Evolutionary conservation across 2,329 filamentous ascomycete genomes (phyloP).

Genomic region (Alternaria dauci): DNA sequence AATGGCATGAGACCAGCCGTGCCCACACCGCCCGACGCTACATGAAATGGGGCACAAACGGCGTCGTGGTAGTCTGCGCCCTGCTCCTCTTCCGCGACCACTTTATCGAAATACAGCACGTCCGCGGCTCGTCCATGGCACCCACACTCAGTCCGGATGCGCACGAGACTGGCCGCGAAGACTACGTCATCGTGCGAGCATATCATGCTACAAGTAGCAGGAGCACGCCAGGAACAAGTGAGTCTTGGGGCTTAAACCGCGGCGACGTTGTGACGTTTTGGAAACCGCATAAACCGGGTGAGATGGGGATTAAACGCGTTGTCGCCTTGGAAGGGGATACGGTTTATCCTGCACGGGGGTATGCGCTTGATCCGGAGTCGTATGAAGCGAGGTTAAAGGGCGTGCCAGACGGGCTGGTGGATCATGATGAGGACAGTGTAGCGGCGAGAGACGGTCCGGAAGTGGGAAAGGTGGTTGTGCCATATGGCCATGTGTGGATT

Average conservation of each 20-base stretch:
- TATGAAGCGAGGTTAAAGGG: constrained; percentile 22
- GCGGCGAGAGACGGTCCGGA: constrained; percentile 13
- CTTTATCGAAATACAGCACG: constrained; percentile 47
- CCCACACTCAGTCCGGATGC: constrained; percentile 56
- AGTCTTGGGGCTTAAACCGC: constrained; percentile 40
- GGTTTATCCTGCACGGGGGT: constrained; percentile 58
- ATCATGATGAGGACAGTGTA: constrained; percentile 26
- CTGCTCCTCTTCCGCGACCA: constrained; percentile 53
- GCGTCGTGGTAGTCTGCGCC: constrained; percentile 23
- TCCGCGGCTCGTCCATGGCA: constrained; percentile 56
- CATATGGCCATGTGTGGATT: constrained; percentile 89
- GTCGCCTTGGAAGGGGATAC: constrained; percentile 82
- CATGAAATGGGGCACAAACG: constrained; percentile 22
- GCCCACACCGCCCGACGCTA: constrained; percentile 20
- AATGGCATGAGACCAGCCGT: constrained; percentile 14
- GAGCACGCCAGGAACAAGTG: not conserved
- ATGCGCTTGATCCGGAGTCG: constrained; percentile 56
- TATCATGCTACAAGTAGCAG: constrained; percentile 3
- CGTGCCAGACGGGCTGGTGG: constrained; percentile 43
- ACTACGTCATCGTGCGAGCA: constrained; percentile 51
- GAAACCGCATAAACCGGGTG: constrained; percentile 71
- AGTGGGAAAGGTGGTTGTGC: constrained; percentile 66
- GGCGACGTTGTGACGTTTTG: constrained; percentile 58
- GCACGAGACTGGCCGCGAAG: constrained; percentile 50
- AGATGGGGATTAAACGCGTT: constrained; percentile 80